Evolutionary conservation across 2,329 filamentous ascomycete species (phyloP).

Genomic region (Talaromyces pinophilus): DNA sequence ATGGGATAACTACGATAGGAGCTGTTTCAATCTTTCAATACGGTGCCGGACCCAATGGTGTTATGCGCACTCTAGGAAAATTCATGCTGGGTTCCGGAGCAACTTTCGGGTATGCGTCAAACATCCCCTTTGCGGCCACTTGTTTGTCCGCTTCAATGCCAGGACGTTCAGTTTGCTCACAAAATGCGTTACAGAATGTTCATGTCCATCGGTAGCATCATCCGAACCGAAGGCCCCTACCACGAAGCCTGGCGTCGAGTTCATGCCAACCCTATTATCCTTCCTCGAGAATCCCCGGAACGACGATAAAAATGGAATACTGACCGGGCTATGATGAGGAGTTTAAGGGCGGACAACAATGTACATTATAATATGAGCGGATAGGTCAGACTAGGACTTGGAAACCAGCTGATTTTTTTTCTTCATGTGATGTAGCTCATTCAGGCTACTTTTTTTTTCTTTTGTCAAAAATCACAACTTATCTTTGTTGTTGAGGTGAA

Average conservation of each 20-base stretch:
- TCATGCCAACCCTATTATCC: constrained; percentile 71
- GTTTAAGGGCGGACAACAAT: background rate
- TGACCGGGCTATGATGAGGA: background rate
- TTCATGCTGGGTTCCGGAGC: constrained; percentile 95
- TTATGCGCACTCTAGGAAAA: constrained; percentile 91
- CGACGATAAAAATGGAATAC: constrained; percentile 32
- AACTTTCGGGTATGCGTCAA: constrained; percentile 77
- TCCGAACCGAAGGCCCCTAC: constrained; percentile 83
- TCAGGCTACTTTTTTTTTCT: background rate
- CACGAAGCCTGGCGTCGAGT: constrained; percentile 74
- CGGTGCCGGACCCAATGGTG: constrained; percentile 87
- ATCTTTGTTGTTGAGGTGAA: background rate
- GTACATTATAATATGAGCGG: background rate
- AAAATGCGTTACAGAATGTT: constrained; percentile 66
- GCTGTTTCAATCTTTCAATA: constrained; percentile 94
- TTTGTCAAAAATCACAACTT: background rate
- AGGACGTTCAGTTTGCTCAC: background rate
- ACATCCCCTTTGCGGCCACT: background rate
- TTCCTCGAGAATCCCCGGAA: constrained; percentile 48
- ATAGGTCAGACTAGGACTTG: constrained; percentile 3
- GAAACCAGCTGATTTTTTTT: background rate
- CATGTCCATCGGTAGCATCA: constrained; percentile 98
- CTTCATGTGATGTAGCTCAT: background rate
- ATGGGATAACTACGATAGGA: constrained; percentile 53
- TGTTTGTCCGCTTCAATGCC: background rate